Evolutionary conservation across 2,329 filamentous ascomycete species (phyloP), one percentile per base, ranked within the genome.

Genomic region (Helotiales sp.): DNA sequence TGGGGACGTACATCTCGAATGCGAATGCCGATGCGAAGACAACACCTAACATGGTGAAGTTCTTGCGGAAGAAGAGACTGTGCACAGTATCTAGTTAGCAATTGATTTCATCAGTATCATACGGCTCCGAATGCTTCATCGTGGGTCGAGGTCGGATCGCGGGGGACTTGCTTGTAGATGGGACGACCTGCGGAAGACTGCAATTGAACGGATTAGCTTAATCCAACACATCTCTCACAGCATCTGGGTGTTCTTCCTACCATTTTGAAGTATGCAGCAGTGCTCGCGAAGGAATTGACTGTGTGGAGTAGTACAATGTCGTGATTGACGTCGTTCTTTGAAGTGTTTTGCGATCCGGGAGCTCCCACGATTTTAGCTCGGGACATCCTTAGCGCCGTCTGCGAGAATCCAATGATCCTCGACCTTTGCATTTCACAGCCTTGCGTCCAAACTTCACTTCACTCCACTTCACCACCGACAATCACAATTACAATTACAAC

Each of bases 1-100:
- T 37, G 20, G 6, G 62, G 71, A 83, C 92, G 79, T 88, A 99
- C 96, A 99, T 87, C 85, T 98, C 93, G 79, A 97, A 93, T 72
- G 86, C 92, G 79, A 99, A 99, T 74, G 94, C 95, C 73, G 89
- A 86, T 74, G 84, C 87, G 80, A 99, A 99, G 79, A 99, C 92
- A 72, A 89, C 86, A 74, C 88, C 90, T 77, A 99, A 85, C 88
- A 97, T 97, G 80, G 91, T 85, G 76, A 87, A 91, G 86, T 99
- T 99, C 79, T 87, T 90, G 81, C 91, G 90, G 86, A 98, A 90
- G 75, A 98, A 77, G 78, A 88, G 82, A 85, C 96, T 98, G 82
- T 73, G 69, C 43, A 4, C 1, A 49, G 3, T 54, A 15, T 26
- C 32, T 7, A 30, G 54, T 73, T 60, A 75, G 75, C 58, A 3